Evolutionary conservation across 768 basidiomycete species (phyloP).

Genomic region (Boletales sp.): DNA sequence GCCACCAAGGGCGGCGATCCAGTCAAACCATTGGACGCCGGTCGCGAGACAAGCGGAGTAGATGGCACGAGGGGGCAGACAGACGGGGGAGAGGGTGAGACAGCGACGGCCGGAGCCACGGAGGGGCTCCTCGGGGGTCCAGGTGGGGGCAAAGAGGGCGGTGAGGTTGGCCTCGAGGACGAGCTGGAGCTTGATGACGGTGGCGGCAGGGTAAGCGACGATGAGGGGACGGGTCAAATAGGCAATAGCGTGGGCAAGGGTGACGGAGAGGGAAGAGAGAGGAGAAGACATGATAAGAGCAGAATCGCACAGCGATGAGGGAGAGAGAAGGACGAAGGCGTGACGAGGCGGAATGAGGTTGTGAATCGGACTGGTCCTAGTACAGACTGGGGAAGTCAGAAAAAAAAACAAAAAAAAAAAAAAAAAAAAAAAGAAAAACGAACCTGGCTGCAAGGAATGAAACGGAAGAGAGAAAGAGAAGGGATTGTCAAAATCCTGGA

Average conservation of each 20-base stretch:
- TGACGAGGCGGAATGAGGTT: constrained; percentile 21
- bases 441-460: constrained; percentile 29
- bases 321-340: constrained; percentile 22
- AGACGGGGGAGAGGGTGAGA: constrained; percentile 65
- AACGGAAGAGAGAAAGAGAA: not conserved
- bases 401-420: not conserved
- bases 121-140: constrained; percentile 61
- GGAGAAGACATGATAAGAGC: constrained; percentile 25
- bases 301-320: constrained; percentile 32
- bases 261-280: constrained; percentile 54
- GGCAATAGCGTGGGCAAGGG: constrained; percentile 70
- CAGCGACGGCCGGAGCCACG: constrained; percentile 70
- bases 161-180: constrained; percentile 72
- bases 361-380: constrained; percentile 23
- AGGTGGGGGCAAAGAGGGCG: constrained; percentile 62
- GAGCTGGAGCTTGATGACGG: constrained; percentile 66
- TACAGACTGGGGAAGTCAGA: constrained; percentile 13
- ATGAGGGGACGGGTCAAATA: constrained; percentile 69
- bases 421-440: not conserved
- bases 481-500: constrained; percentile 38
- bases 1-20: constrained; percentile 68
- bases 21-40: constrained; percentile 77
- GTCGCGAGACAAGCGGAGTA: constrained; percentile 67
- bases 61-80: constrained; percentile 67
- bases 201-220: constrained; percentile 52